These are phyloP conservation scores for Colletotrichum siamense DNA, from an alignment of 2,329 filamentous ascomycete genomes.

Conservation along the genomic window DNA sequence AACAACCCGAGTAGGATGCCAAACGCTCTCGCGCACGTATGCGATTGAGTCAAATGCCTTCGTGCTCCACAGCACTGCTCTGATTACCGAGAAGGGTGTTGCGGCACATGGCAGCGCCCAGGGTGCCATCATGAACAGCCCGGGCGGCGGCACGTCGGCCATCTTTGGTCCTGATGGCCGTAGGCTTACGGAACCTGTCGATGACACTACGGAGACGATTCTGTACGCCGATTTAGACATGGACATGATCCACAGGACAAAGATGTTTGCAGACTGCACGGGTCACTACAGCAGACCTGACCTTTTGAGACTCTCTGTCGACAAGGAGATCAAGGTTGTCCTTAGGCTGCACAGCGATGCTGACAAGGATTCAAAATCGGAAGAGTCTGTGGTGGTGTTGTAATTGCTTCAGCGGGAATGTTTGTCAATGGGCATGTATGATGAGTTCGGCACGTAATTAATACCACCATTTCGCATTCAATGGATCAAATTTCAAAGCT, in stretches of 20 bases:
- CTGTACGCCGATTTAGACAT: slow-evolving; percentile 58
- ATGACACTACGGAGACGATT: slow-evolving; percentile 49
- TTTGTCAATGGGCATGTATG: not conserved
- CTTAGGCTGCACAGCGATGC: not conserved
- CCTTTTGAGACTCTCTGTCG: slow-evolving; percentile 36
- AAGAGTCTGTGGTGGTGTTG: not conserved
- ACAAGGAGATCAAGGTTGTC: not conserved
- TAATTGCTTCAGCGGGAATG: not conserved
- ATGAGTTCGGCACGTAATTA: not conserved
- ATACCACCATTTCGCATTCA: not conserved
- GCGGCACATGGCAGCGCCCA: slow-evolving; percentile 43
- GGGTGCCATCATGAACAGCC: slow-evolving; percentile 40
- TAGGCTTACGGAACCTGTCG: slow-evolving; percentile 43
- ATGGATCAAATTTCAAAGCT: too few species aligned
- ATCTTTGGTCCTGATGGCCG: slow-evolving; percentile 59
- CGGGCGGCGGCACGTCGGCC: slow-evolving; percentile 52
- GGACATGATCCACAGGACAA: slow-evolving; percentile 41
- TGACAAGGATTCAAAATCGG: not conserved
- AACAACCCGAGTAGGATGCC: slow-evolving; percentile 35
- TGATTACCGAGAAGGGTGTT: slow-evolving; percentile 44
- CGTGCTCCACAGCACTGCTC: slow-evolving; percentile 43
- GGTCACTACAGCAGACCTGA: slow-evolving; percentile 45
- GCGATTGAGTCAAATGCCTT: slow-evolving; percentile 49
- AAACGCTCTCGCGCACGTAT: slow-evolving; percentile 38
- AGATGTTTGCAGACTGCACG: slow-evolving; percentile 43